Base-by-base conservation (phyloP, 192 early-diverging fungal species). In the Coemansia erecta region DNA sequence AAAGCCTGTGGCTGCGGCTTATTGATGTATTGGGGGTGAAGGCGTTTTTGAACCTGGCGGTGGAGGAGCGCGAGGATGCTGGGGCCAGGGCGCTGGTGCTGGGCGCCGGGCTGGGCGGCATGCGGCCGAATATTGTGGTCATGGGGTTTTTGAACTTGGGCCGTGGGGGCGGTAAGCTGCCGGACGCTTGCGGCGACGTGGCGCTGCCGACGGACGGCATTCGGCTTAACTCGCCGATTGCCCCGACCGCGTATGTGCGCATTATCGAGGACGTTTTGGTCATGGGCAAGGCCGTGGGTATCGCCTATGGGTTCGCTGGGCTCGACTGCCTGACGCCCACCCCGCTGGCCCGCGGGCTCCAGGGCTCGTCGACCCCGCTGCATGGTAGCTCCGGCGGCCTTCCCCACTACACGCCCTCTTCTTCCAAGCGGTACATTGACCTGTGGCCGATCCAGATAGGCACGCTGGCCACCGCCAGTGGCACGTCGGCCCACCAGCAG, bases 391-490 rank as follows among this genome's bases (percentile, higher is more conserved):
- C n/a, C n/a, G n/a, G n/a, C n/a, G n/a, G n/a, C n/a, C n/a, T n/a
- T n/a, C n/a, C n/a, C n/a, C n/a, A 17, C 12, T 77, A 58, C 5
- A 62, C n/a, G n/a, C n/a, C 80, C 47, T 40, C 41, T 8, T 12
- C 18, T 46, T n/a, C 39, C 8, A 72, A 73, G 58, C 81, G 73
- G 58, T 88, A 85, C 58, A 88, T 90, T 56, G 86, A 88, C 51
- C 65, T 88, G 33, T 90, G 89, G 89, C 89, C 89, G 0, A 86
- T 88, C 51, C 87, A 90, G 63, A 82, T 84, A 49, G 71, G 77
- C 50, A 60, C 74, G 0, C 44, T 61, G 5, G 53, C 75, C 8
- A 55, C 68, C 2, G 43, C 50, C 4, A 59, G 42, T 13, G 55
- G 18, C 18, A 40, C 41, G 24, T 49, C 53, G 31, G 72, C 73